Evolutionary conservation across 1,284 basidiomycete genomes (phyloP), one percentile per base, ranked within the genome.

Genomic region (Wolfiporia cocos): DNA sequence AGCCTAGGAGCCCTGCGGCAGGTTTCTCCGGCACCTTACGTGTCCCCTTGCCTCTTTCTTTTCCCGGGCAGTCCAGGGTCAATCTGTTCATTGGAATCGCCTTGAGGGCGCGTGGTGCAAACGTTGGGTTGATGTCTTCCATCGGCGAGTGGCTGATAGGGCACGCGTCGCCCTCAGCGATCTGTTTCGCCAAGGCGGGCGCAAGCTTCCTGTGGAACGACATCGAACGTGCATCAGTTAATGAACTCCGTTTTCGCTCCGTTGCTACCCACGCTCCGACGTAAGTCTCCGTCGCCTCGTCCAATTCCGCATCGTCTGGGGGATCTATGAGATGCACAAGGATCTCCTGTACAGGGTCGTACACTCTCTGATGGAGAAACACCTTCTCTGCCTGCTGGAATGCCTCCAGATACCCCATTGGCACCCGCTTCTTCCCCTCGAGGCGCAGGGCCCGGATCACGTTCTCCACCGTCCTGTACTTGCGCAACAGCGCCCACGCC

Each of bases 331-430:
- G 65, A 55, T 87, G 76, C 0, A 91, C 82, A 11, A 96, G 67
- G 38, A 63, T 66, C 58, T 81, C 71, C 24, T 67, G 50, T 14
- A 66, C 53, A 0, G 95, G 92, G 62, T 92, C 86, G 60, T 86
- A 99, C 33, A 99, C 93, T 37, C 93, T 74, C 61, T 99, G 96
- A 63, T 98, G 85, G 36, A 92, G 67, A 62, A 99, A 99, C 22
- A 93, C 95, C 48, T 86, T 84, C 63, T 99, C 94, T 6, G 96
- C 94, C 39, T 85, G 59, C 46, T 65, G 62, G 61, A 84, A 89
- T n/a, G 79, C 73, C 39, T 78, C 69, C 26, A 84, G 66, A 63
- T 97, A 98, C 33, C 73, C 76, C 21, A 67, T 64, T 1, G 95
- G 94, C 1, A 99, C 81, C 5, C 69, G 61, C 62, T 91, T 83